A percentile compares a stretch with the other conserved stretches of the same genome.
Conservation (phyloP, 163 green algal genomes). For the Volvox carteri region DNA sequence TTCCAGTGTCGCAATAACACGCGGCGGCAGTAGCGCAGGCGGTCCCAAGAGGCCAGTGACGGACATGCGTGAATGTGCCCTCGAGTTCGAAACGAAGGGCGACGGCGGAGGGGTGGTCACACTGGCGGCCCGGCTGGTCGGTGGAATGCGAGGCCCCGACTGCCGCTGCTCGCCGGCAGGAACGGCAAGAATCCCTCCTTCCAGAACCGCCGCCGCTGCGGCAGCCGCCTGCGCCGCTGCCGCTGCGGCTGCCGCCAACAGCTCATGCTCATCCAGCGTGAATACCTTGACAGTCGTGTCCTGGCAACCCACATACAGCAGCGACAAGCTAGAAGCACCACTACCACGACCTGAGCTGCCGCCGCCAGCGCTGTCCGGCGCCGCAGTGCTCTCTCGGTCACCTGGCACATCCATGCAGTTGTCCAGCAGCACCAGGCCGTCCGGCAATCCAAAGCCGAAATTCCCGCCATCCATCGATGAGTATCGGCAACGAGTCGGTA, state of each 20-base stretch:
- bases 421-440: background rate
- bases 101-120: background rate
- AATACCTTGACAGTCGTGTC: slow-evolving; percentile 78
- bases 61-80: background rate
- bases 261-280: slow-evolving; percentile 45
- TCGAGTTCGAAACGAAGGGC: background rate
- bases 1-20: slow-evolving; percentile 38
- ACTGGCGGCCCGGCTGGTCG: background rate
- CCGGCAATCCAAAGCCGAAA: slow-evolving; percentile 4
- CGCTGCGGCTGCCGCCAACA: slow-evolving; percentile 13
- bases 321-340: background rate
- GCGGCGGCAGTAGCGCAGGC: slow-evolving; percentile 29
- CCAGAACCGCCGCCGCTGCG: background rate
- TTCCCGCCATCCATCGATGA: background rate
- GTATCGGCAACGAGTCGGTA: background rate
- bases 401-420: background rate
- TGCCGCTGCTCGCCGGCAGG: background rate
- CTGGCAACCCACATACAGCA: slow-evolving; percentile 69
- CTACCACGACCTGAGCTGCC: background rate
- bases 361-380: background rate
- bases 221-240: background rate
- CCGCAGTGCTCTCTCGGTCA: background rate
- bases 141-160: no score
- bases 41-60: slow-evolving; percentile 12
- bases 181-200: background rate